A percentile compares a stretch with the other conserved stretches of the same genome.
Evolutionary conservation across 2,329 filamentous ascomycete genomes (phyloP).

Genomic region (Neospermospora avenae): DNA sequence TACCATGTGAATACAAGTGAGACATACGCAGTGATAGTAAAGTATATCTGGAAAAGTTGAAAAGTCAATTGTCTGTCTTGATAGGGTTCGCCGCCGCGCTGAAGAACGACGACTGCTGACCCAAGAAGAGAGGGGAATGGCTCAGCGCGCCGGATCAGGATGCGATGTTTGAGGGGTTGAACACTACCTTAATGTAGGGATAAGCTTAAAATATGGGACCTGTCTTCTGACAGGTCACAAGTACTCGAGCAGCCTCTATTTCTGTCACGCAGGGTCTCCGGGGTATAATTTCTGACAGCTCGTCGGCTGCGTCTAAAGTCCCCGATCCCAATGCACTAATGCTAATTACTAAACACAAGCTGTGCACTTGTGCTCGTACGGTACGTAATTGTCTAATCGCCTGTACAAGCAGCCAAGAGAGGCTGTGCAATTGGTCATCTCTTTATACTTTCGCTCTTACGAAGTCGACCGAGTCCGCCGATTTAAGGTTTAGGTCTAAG

Average conservation of each 20-base stretch:
- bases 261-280: too few relatives aligned
- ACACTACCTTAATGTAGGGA: background rate
- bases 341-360: too few relatives aligned
- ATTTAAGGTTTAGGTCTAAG: background rate
- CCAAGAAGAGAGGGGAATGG: too few relatives aligned
- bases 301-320: too few relatives aligned
- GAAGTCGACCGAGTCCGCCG: background rate
- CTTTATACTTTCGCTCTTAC: background rate
- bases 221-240: background rate
- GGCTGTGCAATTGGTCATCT: too few relatives aligned
- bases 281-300: background rate
- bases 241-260: background rate
- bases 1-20: too few relatives aligned
- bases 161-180: background rate
- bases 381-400: background rate
- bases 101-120: background rate
- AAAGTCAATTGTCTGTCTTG: background rate
- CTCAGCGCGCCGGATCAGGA: background rate
- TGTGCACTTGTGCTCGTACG: too few relatives aligned
- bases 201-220: conserved; percentile 7
- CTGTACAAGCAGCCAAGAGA: background rate
- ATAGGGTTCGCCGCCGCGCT: too few relatives aligned
- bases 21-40: too few relatives aligned
- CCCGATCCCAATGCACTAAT: too few relatives aligned
- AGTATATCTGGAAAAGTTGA: too few relatives aligned